phyloP scores from a whole-genome alignment of 257 asterid species.

The Craterostigma plantagineum region DNA sequence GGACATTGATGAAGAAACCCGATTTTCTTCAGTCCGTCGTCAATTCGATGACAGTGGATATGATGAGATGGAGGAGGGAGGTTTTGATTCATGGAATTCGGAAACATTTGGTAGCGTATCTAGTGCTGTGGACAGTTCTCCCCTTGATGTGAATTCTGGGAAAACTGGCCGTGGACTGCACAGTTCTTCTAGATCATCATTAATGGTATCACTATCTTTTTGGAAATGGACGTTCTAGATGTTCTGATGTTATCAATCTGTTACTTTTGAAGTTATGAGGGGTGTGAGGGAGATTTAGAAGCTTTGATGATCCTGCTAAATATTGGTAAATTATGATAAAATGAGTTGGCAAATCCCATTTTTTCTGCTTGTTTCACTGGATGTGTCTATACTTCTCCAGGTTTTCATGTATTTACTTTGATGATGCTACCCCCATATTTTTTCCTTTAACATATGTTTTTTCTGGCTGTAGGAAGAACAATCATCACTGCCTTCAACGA shows the following conservation, averaged over 20 bases:
- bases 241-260: too few relatives aligned
- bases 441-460: constrained; percentile 8
- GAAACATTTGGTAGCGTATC: constrained; percentile 69
- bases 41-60: constrained; percentile 65
- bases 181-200: constrained; percentile 26
- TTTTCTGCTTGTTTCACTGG: neutral
- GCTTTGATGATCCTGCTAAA: too few relatives aligned
- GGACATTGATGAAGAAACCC: constrained; percentile 85
- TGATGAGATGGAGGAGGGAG: constrained; percentile 54
- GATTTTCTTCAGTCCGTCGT: constrained; percentile 68
- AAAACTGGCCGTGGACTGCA: constrained; percentile 21
- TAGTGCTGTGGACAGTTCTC: constrained; percentile 21
- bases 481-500: constrained; percentile 20
- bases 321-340: too few relatives aligned
- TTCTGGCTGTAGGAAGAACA: constrained; percentile 38
- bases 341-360: too few relatives aligned
- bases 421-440: neutral
- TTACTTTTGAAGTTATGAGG: too few relatives aligned
- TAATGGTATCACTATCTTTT: constrained; percentile 20
- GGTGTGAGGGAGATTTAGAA: too few relatives aligned
- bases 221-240: too few relatives aligned
- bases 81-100: constrained; percentile 47
- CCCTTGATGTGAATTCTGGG: constrained; percentile 15
- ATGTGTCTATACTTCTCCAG: too few relatives aligned
- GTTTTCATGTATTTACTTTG: too few relatives aligned